These are phyloP conservation scores for Metarhizium robertsii DNA, from an alignment of 2,329 filamentous ascomycete genomes.

Conservation along the genomic window DNA sequence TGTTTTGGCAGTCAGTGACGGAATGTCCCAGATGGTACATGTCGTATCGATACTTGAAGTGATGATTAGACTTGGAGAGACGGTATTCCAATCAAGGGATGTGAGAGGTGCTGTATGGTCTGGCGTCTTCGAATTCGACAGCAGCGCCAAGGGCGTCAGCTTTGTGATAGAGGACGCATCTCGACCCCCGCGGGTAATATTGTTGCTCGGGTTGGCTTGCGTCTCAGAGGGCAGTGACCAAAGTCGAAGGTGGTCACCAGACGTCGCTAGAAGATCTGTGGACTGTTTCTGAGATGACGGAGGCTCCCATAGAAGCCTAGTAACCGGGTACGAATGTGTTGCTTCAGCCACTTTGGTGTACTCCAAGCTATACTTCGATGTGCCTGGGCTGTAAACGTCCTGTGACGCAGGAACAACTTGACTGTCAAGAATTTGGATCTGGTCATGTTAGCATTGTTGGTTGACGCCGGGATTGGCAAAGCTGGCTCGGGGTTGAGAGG, in stretches of 20 bases:
- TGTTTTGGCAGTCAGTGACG: constrained; percentile 93
- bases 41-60: constrained; percentile 98
- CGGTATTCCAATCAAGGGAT: constrained; percentile 94
- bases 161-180: constrained; percentile 58
- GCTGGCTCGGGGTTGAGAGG: neutral
- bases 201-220: constrained; percentile 49
- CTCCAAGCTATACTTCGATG: constrained; percentile 68
- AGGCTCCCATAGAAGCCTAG: constrained; percentile 89
- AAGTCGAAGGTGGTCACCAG: constrained; percentile 83
- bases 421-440: constrained; percentile 97
- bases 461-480: neutral
- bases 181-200: constrained; percentile 52
- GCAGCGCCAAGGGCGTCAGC: constrained; percentile 79
- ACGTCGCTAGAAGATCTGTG: constrained; percentile 89
- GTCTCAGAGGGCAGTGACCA: constrained; percentile 81
- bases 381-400: constrained; percentile 59
- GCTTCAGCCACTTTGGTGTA: constrained; percentile 93
- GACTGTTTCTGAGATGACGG: constrained; percentile 91
- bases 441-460: constrained; percentile 6
- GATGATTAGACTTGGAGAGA: constrained; percentile 94
- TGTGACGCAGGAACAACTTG: constrained; percentile 64
- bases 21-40: constrained; percentile 99
- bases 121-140: constrained; percentile 97
- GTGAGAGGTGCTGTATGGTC: constrained; percentile 96
- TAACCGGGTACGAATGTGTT: constrained; percentile 95